These are phyloP conservation scores for Raddia guianensis DNA, from an alignment of 176 grass and related monocot species.

Conservation along the genomic window DNA sequence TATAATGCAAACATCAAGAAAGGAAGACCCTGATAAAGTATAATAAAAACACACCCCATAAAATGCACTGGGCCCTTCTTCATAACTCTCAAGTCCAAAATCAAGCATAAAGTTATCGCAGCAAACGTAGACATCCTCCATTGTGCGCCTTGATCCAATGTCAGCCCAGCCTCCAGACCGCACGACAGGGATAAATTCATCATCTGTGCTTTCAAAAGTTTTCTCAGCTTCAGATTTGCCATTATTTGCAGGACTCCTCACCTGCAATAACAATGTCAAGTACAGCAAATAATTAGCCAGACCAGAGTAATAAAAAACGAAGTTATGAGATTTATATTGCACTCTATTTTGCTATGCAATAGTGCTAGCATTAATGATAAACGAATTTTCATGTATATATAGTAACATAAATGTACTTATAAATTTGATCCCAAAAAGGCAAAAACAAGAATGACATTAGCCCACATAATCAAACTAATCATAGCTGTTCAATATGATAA, in stretches of 20 bases:
- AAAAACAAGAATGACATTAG: background rate
- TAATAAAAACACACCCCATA: slow-evolving; percentile 71
- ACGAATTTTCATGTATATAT: background rate
- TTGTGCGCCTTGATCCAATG: slow-evolving; percentile 62
- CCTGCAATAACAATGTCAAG: slow-evolving; percentile 54
- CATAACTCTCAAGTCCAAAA: slow-evolving; percentile 63
- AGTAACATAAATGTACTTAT: background rate
- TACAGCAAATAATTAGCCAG: slow-evolving; percentile 22
- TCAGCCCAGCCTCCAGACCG: slow-evolving; percentile 84
- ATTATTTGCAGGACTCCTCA: slow-evolving; percentile 50
- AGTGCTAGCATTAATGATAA: slow-evolving; percentile 8
- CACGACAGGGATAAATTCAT: slow-evolving; percentile 67
- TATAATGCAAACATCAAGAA: background rate
- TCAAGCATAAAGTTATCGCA: slow-evolving; percentile 73
- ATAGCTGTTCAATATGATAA: background rate
- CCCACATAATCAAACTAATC: background rate
- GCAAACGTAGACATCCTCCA: slow-evolving; percentile 91
- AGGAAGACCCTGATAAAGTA: slow-evolving; percentile 11
- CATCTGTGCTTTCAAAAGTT: slow-evolving; percentile 46
- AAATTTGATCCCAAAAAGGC: slow-evolving; percentile 1
- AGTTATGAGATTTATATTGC: background rate
- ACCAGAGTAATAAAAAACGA: background rate
- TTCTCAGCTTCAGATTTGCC: slow-evolving; percentile 46
- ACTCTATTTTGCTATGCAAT: slow-evolving; percentile 13
- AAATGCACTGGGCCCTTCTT: slow-evolving; percentile 71